Evolutionary conservation across 129 eudicot genomes (phyloP), one percentile per base, ranked within the genome.

Genomic region (Saposhnikovia divaricata): DNA sequence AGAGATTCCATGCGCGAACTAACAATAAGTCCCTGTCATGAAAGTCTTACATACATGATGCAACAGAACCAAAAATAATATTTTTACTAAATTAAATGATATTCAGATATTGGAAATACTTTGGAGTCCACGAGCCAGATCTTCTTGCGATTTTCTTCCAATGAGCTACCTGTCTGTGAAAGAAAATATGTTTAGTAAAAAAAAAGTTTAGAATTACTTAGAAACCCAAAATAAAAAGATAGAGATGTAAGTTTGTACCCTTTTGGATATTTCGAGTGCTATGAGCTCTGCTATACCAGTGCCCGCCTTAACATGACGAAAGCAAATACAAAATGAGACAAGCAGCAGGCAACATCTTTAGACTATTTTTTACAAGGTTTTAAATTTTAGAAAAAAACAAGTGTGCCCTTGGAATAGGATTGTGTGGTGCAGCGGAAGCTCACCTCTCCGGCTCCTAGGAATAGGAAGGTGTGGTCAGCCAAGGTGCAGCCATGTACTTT

Each of bases 251-350:
- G 77, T 61, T 46, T 12, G 47, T 83, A 96, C 99, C 96, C 77
- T 81, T 81, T 88, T 96, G 9, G 96, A 87, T 78, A 92, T 92
- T 79, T 96, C 93, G 57, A 96, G 97, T 31, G 98, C 98, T 25
- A 96, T 96, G 80, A 96, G 97, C 85, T 96, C 97, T 9, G 99
- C 99, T 73, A 96, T 96, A 72, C 98, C 99, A 3, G 99, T 96
- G 79, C 99, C 99, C 83, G 99, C 99, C 99, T 96, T 83, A 72
- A 85, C 59, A 40, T 72, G 77, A 71, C 53, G 76, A 77, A 80
- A 75, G 79, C 75, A 14, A 65, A 28, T 69, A 69, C 18, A 77
- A 25, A 38, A 61, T 59, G 74, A 57, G 72, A 61, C 48, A 50
- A 34, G 21, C 27, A 72, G 11, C 23, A 44, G 39, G 4, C 39